A percentile compares a stretch with the other conserved stretches of the same genome.
Evolutionary conservation across 768 basidiomycete species (phyloP).

Genomic region (Auriscalpium vulgare): DNA sequence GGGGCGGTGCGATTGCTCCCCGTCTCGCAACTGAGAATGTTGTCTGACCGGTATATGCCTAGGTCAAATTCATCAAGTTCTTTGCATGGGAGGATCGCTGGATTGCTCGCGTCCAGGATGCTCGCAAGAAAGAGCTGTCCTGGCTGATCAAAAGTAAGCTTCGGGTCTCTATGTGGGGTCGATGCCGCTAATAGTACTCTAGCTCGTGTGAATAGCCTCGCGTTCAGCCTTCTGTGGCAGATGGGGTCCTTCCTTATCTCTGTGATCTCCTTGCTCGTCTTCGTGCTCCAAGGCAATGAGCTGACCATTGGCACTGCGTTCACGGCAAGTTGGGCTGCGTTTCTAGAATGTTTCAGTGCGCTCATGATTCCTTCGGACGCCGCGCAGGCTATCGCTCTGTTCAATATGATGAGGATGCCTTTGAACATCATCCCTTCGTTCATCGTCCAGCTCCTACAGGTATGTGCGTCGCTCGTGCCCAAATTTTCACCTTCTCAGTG

Average conservation of each 20-base stretch:
- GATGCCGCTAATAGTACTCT: neutral
- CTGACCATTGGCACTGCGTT: slow-evolving; percentile 78
- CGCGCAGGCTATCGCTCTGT: slow-evolving; percentile 63
- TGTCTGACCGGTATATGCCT: neutral
- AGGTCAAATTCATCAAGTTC: slow-evolving; percentile 77
- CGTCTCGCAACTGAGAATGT: no score
- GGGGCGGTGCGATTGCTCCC: slow-evolving; percentile 34
- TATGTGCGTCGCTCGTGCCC: neutral
- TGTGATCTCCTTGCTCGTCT: slow-evolving; percentile 69
- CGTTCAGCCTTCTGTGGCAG: slow-evolving; percentile 69
- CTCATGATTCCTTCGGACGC: neutral
- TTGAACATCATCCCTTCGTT: slow-evolving; percentile 76
- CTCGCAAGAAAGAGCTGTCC: slow-evolving; percentile 60
- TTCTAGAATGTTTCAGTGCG: neutral
- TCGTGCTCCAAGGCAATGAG: slow-evolving; percentile 63
- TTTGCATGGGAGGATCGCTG: slow-evolving; percentile 78
- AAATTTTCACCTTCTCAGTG: neutral
- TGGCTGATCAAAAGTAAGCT: slow-evolving; percentile 54
- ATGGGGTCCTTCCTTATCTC: slow-evolving; percentile 75
- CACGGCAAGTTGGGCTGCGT: slow-evolving; percentile 42
- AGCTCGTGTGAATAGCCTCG: slow-evolving; percentile 65
- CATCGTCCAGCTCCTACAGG: slow-evolving; percentile 70
- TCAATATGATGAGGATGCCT: slow-evolving; percentile 75
- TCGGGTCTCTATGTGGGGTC: no score
- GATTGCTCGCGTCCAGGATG: slow-evolving; percentile 57